phyloP scores from a whole-genome alignment of 305 asterid species.

The Fraxinus latifolia region DNA sequence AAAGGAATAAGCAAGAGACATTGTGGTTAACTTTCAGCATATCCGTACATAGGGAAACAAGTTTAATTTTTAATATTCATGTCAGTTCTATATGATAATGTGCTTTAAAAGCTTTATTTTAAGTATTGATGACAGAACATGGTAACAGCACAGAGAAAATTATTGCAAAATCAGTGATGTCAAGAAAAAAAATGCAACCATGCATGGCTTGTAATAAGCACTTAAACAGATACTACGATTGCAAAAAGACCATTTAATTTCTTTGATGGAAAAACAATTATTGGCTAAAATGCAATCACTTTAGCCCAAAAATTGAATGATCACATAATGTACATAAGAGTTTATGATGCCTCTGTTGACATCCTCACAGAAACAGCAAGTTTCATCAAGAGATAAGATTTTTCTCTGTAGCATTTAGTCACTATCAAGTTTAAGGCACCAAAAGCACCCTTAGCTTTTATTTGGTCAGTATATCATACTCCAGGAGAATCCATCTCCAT shows the following conservation, averaged over 20 bases:
- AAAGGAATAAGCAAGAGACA: slow-evolving; percentile 1
- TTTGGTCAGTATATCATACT: background rate
- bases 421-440: background rate
- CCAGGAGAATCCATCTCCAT: background rate
- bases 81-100: background rate
- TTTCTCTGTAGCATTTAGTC: background rate
- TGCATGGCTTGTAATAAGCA: background rate
- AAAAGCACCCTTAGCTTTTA: background rate
- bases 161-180: background rate
- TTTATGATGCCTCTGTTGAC: background rate
- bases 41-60: background rate
- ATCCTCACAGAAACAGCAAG: background rate
- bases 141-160: background rate
- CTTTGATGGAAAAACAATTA: background rate
- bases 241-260: background rate
- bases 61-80: background rate
- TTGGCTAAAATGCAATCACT: background rate
- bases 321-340: background rate
- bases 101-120: background rate
- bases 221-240: background rate
- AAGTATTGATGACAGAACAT: background rate
- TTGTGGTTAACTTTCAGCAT: slow-evolving; percentile 1
- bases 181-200: background rate
- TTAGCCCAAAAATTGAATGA: background rate
- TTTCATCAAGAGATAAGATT: background rate